phyloP scores from a whole-genome alignment of 768 basidiomycete genomes.

The Hydnomerulius pinastri region DNA sequence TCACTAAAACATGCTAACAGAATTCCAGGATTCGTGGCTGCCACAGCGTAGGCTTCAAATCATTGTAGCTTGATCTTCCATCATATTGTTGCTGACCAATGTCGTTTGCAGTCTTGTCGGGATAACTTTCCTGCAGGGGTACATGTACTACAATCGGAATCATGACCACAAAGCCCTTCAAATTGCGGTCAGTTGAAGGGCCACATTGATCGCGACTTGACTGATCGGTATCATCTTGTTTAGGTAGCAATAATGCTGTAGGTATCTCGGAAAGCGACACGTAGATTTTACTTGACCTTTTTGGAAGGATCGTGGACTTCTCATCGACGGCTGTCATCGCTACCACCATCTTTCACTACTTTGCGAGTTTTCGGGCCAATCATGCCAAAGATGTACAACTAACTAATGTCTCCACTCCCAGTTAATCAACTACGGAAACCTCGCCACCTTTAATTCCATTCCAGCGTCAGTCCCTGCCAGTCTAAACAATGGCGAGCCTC shows the following conservation, averaged over 20 bases:
- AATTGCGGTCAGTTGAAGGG: too few relatives aligned
- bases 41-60: neutral
- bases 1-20: too few relatives aligned
- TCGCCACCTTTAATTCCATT: neutral
- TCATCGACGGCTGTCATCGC: slow-evolving; percentile 5
- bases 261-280: too few relatives aligned
- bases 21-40: slow-evolving; percentile 2
- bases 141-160: slow-evolving; percentile 4
- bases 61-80: too few relatives aligned
- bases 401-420: too few relatives aligned
- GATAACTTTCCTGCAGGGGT: slow-evolving; percentile 5
- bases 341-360: neutral
- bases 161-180: too few relatives aligned
- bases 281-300: too few relatives aligned
- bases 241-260: slow-evolving; percentile 4
- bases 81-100: neutral
- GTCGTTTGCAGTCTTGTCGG: slow-evolving; percentile 1
- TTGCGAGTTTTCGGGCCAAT: slow-evolving; percentile 2
- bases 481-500: neutral
- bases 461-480: slow-evolving; percentile 1
- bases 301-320: neutral
- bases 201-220: too few relatives aligned
- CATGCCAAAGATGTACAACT: too few relatives aligned
- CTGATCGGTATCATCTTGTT: too few relatives aligned
- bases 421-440: slow-evolving; percentile 1